Base-by-base conservation (phyloP, 2,329 filamentous ascomycete genomes). In the Samsoniella hepiali region DNA sequence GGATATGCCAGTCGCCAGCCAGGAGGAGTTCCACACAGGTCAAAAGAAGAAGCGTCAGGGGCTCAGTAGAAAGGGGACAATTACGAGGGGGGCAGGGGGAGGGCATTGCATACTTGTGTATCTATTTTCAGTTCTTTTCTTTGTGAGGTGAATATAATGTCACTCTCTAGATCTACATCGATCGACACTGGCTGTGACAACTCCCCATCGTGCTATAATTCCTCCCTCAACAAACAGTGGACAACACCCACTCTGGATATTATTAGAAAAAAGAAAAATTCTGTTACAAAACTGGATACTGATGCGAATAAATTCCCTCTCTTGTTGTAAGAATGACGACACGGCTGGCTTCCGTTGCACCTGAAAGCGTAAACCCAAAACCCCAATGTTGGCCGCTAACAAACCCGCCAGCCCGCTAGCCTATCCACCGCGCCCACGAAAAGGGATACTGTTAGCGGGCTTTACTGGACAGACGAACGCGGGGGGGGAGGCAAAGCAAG, bases 301-400 rank as follows among this genome's bases (percentile, higher is more conserved):
- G 44, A 32, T 4, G 15, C 29, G 2, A 57, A 22, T 32, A 9
- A 42, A 29, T 44, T 34, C 54, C 27, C 17, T 32, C 40, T 57
- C 17, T 22, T 17, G 38, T 32, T 38, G 54, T 45, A 57, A 57
- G 44, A 3, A 57, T 57, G 54, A 57, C 54, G 54, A 57, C 54
- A 57, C 38, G 22, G 34, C n/a, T 55, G 4, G 32, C 29, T 49
- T 49, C 45, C 45, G 27, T 49, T 15, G 27, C 11, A 10, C 9
- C 45, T 13, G 29, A 27, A 49, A 49, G 45, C 45, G 45, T 49
- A 34, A 34, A 53, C 13, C 31, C 50, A 34, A 38, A 53, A 53
- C 3, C 10, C 8, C 6, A 17, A 13, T 36, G 50, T 53, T 32
- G 29, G 47, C 50, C 50, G 31, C 53, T 40, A 55, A 42, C 22